phyloP scores from a whole-genome alignment of 1,284 basidiomycete genomes.

The Cryptococcus sp. region DNA sequence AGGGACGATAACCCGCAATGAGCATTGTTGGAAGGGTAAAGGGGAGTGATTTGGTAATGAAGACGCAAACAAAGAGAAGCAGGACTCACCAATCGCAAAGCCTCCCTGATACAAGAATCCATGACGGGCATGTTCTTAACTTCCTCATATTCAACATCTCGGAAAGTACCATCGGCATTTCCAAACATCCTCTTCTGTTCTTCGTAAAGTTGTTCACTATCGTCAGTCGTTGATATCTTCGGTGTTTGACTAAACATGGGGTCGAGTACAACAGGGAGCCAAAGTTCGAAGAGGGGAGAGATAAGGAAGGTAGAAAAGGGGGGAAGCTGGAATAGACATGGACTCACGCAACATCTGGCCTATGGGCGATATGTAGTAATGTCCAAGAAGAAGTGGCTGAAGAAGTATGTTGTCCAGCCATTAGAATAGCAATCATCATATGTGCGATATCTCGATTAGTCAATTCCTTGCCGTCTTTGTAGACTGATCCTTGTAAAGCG shows the following conservation, averaged over 20 bases:
- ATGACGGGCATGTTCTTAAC: conserved; percentile 76
- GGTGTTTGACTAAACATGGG: too few relatives aligned
- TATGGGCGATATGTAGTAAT: conserved; percentile 82
- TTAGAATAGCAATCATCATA: conserved; percentile 90
- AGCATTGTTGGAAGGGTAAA: conserved; percentile 11
- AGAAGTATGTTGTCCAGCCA: conserved; percentile 98
- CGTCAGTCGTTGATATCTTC: too few relatives aligned
- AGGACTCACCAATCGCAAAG: conserved; percentile 61
- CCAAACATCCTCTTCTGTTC: conserved; percentile 85
- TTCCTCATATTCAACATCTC: conserved; percentile 80
- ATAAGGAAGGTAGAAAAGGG: too few relatives aligned
- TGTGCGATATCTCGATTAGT: conserved; percentile 91
- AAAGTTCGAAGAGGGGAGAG: too few relatives aligned
- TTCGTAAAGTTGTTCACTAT: conserved; percentile 70
- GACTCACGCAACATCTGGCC: conserved; percentile 69
- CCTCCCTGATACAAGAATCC: conserved; percentile 87
- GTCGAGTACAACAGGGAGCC: neutral
- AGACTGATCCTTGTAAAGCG: conserved; percentile 76
- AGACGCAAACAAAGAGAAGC: too few relatives aligned
- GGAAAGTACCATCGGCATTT: conserved; percentile 72
- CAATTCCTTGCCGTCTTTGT: conserved; percentile 76
- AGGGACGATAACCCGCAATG: too few relatives aligned
- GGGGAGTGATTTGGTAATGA: too few relatives aligned
- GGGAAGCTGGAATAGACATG: neutral
- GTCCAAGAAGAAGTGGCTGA: conserved; percentile 89